Conservation (phyloP, 1,139 yeast genomes). For the Kluyveromyces marxianus region DNA sequence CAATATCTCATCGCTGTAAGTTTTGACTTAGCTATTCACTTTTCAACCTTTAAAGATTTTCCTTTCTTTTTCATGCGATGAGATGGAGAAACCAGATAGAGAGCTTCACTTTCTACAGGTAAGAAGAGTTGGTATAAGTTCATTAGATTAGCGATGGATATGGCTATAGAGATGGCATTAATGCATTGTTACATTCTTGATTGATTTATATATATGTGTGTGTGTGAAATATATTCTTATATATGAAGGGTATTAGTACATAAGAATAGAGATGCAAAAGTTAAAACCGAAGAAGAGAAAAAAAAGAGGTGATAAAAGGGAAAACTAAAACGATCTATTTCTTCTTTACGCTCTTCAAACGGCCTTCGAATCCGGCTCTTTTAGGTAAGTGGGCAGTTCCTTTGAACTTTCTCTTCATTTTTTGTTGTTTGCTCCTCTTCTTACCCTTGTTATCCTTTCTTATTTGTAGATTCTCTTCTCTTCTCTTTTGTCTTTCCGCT, state of each 20-base stretch:
- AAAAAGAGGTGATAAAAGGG: neutral
- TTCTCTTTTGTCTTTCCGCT: slow-evolving; percentile 67
- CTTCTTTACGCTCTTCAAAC: slow-evolving; percentile 28
- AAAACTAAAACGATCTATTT: slow-evolving; percentile 8
- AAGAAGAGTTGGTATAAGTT: too few species aligned
- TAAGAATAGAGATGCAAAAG: neutral
- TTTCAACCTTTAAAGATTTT: too few species aligned
- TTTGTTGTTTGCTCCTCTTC: slow-evolving; percentile 57
- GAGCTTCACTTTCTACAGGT: too few species aligned
- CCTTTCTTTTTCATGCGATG: too few species aligned
- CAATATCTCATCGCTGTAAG: too few species aligned
- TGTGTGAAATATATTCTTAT: neutral
- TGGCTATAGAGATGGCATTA: neutral
- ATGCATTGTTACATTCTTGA: neutral
- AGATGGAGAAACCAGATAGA: too few species aligned
- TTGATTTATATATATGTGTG: neutral
- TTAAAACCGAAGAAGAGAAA: neutral
- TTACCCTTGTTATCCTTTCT: slow-evolving; percentile 76
- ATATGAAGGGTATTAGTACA: neutral
- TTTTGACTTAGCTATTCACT: too few species aligned
- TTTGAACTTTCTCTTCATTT: slow-evolving; percentile 58
- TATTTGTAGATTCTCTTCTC: slow-evolving; percentile 81
- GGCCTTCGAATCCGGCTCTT: slow-evolving; percentile 44
- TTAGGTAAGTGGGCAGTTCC: slow-evolving; percentile 35
- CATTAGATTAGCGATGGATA: too few species aligned